These are phyloP conservation scores for Fusarium sp. DNA, from an alignment of 2,329 filamentous ascomycete species.

Conservation along the genomic window DNA sequence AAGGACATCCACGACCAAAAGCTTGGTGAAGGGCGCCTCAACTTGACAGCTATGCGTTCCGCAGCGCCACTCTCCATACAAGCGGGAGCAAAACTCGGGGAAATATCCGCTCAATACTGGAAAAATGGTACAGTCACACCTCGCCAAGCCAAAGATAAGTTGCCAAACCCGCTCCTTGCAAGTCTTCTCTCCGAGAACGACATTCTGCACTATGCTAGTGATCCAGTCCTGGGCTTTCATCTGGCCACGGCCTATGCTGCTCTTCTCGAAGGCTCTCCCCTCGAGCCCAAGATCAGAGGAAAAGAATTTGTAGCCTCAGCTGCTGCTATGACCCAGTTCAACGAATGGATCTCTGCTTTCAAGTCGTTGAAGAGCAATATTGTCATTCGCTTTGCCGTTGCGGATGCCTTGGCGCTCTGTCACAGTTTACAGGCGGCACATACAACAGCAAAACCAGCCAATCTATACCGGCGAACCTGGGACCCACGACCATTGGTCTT, in stretches of 20 bases:
- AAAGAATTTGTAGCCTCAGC: conserved; percentile 42
- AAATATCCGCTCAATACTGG: conserved; percentile 49
- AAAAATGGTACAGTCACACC: conserved; percentile 47
- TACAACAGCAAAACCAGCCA: conserved; percentile 47
- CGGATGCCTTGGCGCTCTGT: conserved; percentile 63
- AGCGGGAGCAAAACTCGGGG: conserved; percentile 35
- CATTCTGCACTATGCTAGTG: conserved; percentile 58
- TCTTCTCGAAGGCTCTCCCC: conserved; percentile 52
- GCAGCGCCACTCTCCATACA: conserved; percentile 50
- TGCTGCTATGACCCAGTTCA: conserved; percentile 58
- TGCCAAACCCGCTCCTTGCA: conserved; percentile 60
- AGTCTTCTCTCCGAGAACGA: conserved; percentile 47
- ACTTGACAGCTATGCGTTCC: conserved; percentile 50
- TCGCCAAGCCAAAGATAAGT: conserved; percentile 7
- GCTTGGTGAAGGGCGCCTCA: conserved; percentile 33
- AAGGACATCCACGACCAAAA: conserved; percentile 18
- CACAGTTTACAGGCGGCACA: conserved; percentile 60
- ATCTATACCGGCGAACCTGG: conserved; percentile 56
- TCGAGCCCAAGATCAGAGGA: conserved; percentile 40
- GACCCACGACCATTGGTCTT: conserved; percentile 54
- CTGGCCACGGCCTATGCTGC: conserved; percentile 59
- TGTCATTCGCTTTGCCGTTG: conserved; percentile 57
- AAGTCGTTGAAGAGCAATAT: conserved; percentile 45
- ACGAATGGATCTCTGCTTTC: conserved; percentile 57
- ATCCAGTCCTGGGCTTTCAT: conserved; percentile 67